phyloP scores from a whole-genome alignment of 2,329 filamentous ascomycete genomes.

The Neopestalotiopsis sp. region DNA sequence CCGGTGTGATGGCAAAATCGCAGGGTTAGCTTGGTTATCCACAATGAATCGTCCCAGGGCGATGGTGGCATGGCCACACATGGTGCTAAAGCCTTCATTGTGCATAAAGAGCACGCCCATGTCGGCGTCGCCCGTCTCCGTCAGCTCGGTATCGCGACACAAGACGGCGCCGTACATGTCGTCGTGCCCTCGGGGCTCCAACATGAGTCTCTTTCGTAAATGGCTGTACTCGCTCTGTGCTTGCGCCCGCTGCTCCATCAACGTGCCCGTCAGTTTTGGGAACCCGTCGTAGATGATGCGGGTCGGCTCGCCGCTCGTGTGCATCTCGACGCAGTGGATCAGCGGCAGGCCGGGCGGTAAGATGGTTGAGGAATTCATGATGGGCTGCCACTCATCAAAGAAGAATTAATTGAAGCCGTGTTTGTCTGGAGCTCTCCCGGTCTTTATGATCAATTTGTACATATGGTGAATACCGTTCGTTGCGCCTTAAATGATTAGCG shows the following conservation, averaged over 20 bases:
- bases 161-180: constrained; percentile 6
- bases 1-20: neutral
- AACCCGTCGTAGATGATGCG: constrained; percentile 9
- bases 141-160: constrained; percentile 5
- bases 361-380: neutral
- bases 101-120: constrained; percentile 7
- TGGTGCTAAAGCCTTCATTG: constrained; percentile 11
- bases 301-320: constrained; percentile 9
- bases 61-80: constrained; percentile 7
- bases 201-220: neutral
- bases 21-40: neutral
- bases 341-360: neutral
- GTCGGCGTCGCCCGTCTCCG: neutral
- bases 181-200: constrained; percentile 11
- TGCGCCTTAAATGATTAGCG: too few species aligned
- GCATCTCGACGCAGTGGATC: constrained; percentile 12
- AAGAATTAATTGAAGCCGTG: neutral
- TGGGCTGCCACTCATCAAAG: neutral
- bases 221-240: neutral
- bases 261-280: neutral
- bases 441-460: neutral
- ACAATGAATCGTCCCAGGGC: constrained; percentile 2
- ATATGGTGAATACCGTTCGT: neutral
- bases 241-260: constrained; percentile 6
- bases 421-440: neutral